Evolutionary conservation across 345 rosid species (phyloP), one percentile per base, ranked within the genome.

Genomic region (Arabidopsis arenosa): DNA sequence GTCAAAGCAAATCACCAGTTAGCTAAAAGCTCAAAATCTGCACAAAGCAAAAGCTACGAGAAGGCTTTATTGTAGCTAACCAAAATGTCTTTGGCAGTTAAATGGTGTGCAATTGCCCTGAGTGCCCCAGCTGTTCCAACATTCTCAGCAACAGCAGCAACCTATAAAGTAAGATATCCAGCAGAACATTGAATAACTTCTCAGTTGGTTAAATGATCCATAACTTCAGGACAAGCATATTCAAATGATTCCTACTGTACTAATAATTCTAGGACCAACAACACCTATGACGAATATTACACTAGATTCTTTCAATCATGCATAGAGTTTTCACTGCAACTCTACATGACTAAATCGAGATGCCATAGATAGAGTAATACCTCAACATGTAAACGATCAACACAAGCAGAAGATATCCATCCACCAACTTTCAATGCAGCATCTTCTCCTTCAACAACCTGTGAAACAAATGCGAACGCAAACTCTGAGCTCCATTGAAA

Each of bases 361-460:
- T 14, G 60, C 39, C 39, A 36, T 36, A 36, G 39, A 36, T 36
- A 23, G 39, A 36, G 39, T 36, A 36, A 28, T 28, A 91, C 98
- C 93, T 95, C 93, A 58, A 95, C 96, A 81, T 90, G 88, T 57
- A 92, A 83, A 65, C 97, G 96, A 84, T 92, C 99, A 74, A 80
- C 88, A 81, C 84, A 95, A 59, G 97, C 90, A 37, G 86, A 85
- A 2, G 97, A 92, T 63, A 92, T 90, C 99, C 99, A 95, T 61
- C 82, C 87, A 63, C 96, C 95, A 72, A 92, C 95, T n/a, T 80
- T 83, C 67, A 86, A 73, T 68, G 97, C 99, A 1, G 99, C 85
- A 32, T 88, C 92, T 72, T 84, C 77, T 45, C 97, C 99, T 86
- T 95, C 99, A 72, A 95, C 99, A 69, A 94, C 98, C 98, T 94